These are phyloP conservation scores for Rhododendron kiyosumense DNA, from an alignment of 148 eudicot genomes.

Conservation along the genomic window DNA sequence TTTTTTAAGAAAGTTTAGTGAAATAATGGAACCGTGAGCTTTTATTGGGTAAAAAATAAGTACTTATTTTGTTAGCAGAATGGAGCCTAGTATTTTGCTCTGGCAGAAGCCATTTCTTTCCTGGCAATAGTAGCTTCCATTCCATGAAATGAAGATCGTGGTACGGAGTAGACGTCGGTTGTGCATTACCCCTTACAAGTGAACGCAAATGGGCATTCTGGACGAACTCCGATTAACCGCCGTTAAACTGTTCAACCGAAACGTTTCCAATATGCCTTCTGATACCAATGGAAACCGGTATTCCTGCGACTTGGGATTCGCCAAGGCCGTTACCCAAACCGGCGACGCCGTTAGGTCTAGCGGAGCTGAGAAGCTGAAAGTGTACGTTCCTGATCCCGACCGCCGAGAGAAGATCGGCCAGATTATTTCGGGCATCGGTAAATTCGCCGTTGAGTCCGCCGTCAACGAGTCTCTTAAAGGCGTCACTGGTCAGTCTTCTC, in stretches of 20 bases:
- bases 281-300: background rate
- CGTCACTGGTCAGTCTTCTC: slow-evolving; percentile 13
- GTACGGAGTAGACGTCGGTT: background rate
- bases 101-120: background rate
- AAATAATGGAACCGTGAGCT: no score
- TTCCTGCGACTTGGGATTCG: background rate
- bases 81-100: no score
- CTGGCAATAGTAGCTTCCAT: background rate
- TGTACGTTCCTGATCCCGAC: slow-evolving; percentile 4
- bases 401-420: slow-evolving; percentile 21
- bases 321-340: background rate
- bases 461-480: slow-evolving; percentile 32
- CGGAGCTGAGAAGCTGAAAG: slow-evolving; percentile 11
- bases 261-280: background rate
- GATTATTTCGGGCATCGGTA: slow-evolving; percentile 19
- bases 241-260: background rate
- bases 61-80: no score
- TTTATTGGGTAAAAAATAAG: no score
- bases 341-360: slow-evolving; percentile 6
- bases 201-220: slow-evolving; percentile 16
- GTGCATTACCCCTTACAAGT: background rate
- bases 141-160: background rate
- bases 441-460: slow-evolving; percentile 32
- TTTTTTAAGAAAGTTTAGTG: no score
- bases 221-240: slow-evolving; percentile 18